Conservation (phyloP, 106 monocot genomes). For the Apostasia ramifera region DNA sequence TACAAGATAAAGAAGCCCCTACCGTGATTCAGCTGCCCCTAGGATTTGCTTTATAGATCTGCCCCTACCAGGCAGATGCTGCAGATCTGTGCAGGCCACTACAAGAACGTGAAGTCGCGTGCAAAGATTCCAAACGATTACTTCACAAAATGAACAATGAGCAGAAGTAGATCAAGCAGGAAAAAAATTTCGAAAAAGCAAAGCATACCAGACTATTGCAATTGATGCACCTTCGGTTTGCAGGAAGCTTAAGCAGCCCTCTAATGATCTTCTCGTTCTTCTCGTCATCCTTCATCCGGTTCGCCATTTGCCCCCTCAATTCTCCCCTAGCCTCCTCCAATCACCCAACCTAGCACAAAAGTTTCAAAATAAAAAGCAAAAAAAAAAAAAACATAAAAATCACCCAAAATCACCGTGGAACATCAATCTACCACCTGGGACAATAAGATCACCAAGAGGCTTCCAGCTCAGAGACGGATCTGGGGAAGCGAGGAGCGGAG, state of each 20-base stretch:
- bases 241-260: conserved; percentile 76
- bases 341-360: not conserved
- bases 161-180: not conserved
- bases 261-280: conserved; percentile 91
- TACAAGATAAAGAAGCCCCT: too few relatives aligned
- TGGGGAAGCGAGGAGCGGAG: not conserved
- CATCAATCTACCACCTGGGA: not conserved
- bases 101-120: not conserved
- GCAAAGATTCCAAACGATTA: not conserved
- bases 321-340: conserved; percentile 8
- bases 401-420: not conserved
- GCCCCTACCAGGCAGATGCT: too few relatives aligned
- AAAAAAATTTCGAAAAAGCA: not conserved
- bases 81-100: too few relatives aligned
- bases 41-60: too few relatives aligned
- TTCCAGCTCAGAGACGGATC: not conserved
- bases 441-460: not conserved
- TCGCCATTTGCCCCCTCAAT: conserved; percentile 37
- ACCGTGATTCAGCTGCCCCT: too few relatives aligned
- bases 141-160: too few relatives aligned
- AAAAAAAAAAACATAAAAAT: not conserved
- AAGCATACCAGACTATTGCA: conserved; percentile 79
- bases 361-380: conserved; percentile 8
- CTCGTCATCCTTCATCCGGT: conserved; percentile 81
- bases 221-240: conserved; percentile 78